Evolutionary conservation across 1,284 basidiomycete genomes (phyloP), one percentile per base, ranked within the genome.

Genomic region (Coniophora puteana): DNA sequence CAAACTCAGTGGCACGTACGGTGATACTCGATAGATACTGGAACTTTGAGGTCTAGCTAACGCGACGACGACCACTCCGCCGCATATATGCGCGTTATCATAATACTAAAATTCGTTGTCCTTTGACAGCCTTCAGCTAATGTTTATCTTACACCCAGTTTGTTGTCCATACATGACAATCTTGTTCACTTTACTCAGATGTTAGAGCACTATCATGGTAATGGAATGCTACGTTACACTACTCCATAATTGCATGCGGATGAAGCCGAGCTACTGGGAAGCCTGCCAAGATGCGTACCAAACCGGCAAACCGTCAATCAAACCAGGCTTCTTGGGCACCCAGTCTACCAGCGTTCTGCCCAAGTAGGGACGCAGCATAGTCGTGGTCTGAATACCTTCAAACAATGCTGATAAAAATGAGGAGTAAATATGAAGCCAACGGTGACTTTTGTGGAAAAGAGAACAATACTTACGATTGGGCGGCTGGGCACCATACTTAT

Each of bases 1-100:
- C 63, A 74, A 71, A 52, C 63, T 73, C 50, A 71, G 65, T 41
- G 71, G 70, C n/a, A 59, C 64, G 4, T 71, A 74, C 42, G 70
- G 72, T n/a, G n/a, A n/a, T n/a, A n/a, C n/a, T n/a, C n/a, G n/a
- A n/a, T n/a, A n/a, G n/a, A n/a, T n/a, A n/a, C n/a, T n/a, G n/a
- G n/a, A n/a, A n/a, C n/a, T n/a, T n/a, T n/a, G n/a, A n/a, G n/a
- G n/a, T n/a, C n/a, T n/a, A n/a, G n/a, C n/a, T n/a, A n/a, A n/a
- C n/a, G n/a, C n/a, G n/a, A n/a, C n/a, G n/a, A n/a, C n/a, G n/a
- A n/a, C n/a, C n/a, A n/a, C n/a, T n/a, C n/a, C n/a, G n/a, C n/a
- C n/a, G n/a, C n/a, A n/a, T n/a, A n/a, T n/a, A n/a, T n/a, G n/a
- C n/a, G n/a, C n/a, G n/a, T n/a, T n/a, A n/a, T n/a, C n/a, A n/a